These are phyloP conservation scores for Danielia reshetovae DNA, from an alignment of 805 yeast species.

Conservation along the genomic window DNA sequence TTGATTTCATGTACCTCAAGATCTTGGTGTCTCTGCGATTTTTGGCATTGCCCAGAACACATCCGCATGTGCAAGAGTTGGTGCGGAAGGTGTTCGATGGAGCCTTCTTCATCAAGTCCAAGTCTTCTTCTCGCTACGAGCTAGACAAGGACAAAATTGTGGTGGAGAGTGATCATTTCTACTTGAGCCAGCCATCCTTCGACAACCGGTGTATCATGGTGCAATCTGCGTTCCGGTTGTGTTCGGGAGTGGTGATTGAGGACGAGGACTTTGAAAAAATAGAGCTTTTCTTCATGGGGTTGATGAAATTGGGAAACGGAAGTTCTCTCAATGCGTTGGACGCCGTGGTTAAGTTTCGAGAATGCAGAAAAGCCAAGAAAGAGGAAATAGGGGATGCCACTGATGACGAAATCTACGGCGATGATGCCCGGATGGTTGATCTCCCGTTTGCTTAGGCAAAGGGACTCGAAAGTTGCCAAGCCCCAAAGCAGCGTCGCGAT, in stretches of 20 bases:
- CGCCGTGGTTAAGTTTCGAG: constrained; percentile 10
- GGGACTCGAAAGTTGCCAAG: too few relatives aligned
- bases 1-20: constrained; percentile 10
- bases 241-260: constrained; percentile 18
- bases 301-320: constrained; percentile 32
- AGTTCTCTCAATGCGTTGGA: constrained; percentile 24
- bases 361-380: constrained; percentile 4
- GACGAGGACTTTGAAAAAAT: constrained; percentile 26
- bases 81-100: constrained; percentile 18
- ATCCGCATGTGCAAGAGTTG: constrained; percentile 24
- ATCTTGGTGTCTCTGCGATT: constrained; percentile 10
- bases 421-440: constrained; percentile 10
- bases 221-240: constrained; percentile 25
- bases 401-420: constrained; percentile 14
- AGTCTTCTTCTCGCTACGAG: constrained; percentile 8
- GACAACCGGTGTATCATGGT: constrained; percentile 32
- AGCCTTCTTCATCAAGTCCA: constrained; percentile 22
- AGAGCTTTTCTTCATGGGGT: constrained; percentile 28
- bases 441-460: constrained; percentile 17
- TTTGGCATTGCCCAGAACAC: constrained; percentile 16
- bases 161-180: constrained; percentile 24
- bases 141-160: constrained; percentile 14
- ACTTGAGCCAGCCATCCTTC: constrained; percentile 21
- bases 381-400: constrained; percentile 2
- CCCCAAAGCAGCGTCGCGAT: too few relatives aligned